These are phyloP conservation scores for Debaryomycetaceae sp. DNA, from an alignment of 1,139 yeast species.

Conservation along the genomic window DNA sequence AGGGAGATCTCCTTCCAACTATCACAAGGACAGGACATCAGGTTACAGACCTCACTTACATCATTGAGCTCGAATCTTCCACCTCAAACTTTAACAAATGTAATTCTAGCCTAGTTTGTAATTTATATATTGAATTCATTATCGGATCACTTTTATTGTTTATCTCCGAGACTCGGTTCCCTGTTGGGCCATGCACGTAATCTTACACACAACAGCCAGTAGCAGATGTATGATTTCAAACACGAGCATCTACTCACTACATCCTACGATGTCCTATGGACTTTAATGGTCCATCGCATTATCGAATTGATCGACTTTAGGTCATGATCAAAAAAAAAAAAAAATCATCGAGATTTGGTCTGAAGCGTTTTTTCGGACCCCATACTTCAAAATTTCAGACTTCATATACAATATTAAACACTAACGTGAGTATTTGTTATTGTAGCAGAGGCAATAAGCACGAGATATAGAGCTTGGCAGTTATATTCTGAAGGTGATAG, in stretches of 20 bases:
- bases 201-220: neutral
- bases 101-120: neutral
- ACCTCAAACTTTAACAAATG: neutral
- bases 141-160: neutral
- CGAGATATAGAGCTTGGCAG: too few relatives aligned
- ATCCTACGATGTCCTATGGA: too few relatives aligned
- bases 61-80: neutral
- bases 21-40: constrained; percentile 41
- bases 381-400: constrained; percentile 2
- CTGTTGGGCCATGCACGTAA: neutral
- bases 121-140: neutral
- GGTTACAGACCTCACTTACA: constrained; percentile 28
- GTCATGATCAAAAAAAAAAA: neutral
- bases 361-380: constrained; percentile 4
- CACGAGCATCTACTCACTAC: too few relatives aligned
- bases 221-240: neutral
- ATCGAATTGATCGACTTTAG: too few relatives aligned
- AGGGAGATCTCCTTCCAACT: constrained; percentile 68
- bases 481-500: too few relatives aligned
- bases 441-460: too few relatives aligned
- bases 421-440: too few relatives aligned
- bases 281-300: too few relatives aligned
- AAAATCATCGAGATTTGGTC: constrained; percentile 1
- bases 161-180: neutral
- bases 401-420: too few relatives aligned